Base-by-base conservation (phyloP, 2,329 filamentous ascomycete genomes). In the Sarocladium kiliense region DNA sequence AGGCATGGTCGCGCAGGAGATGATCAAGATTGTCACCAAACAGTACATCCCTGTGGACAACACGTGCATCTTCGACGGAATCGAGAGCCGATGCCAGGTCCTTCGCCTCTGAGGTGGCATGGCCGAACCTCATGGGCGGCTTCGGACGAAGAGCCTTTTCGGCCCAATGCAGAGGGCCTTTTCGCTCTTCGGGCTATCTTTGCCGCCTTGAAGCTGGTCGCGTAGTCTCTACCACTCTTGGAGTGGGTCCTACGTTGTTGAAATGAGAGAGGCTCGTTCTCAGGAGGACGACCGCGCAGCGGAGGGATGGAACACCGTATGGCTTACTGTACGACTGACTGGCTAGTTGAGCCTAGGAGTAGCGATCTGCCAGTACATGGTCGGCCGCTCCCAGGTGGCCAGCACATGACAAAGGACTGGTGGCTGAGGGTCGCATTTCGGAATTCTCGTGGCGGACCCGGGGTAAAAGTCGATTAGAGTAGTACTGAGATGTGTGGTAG, bases 1-100 rank as follows among this genome's bases (percentile, higher is more conserved):
- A 27, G 95, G 94, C 2, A 88, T 99, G 76, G 88, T 95, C 49
- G 91, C 93, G n/a, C 95, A 99, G 71, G 94, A 99, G 74, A 84
- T 93, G 59, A 95, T 99, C 74, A 99, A 99, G 69, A 82, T 93
- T 56, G 81, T 88, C 63, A 88, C 86, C 12, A 84, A 84, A 65
- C 86, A 89, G 72, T 89, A 88, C 70, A 76, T 88, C 42, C 85
- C 86, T 23, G 81, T 87, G 59, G 84, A 88, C 62, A 87, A 88
- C 68, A 86, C 82, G 16, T 87, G 85, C 65, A 76, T 89, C 58
- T 88, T 86, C 62, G 85, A 88, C 73, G 86, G 85, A 21, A 84
- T 88, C 59, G 74, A 72, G 57, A 85, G 82, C 68, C 79, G 81
- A 59, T 82, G 78, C 62, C 80, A 84, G 66, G 76, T 84, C 54